Evolutionary conservation across 2,329 filamentous ascomycete genomes (phyloP), one percentile per base, ranked within the genome.

Genomic region (Plectosphaerella plurivora): DNA sequence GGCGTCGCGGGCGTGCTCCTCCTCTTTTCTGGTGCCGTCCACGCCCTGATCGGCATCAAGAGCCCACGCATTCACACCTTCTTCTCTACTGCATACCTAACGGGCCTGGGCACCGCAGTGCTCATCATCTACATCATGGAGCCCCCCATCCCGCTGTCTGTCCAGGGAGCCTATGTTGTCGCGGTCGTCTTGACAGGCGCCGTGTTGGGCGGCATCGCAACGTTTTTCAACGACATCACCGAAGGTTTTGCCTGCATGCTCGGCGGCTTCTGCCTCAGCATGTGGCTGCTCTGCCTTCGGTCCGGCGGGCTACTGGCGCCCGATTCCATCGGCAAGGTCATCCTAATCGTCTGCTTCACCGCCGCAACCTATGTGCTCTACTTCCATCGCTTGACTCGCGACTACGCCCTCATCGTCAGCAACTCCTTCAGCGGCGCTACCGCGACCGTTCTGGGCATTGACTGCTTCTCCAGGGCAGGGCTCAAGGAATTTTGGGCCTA

Each of bases 401-500:
- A 84, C 11, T 93, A 93, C 68, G 87, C 84, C 2, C 72, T 96
- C 47, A 93, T 97, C 37, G 74, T 75, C 12, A 83, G 82, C 47
- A 91, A 91, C 12, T 83, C 92, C 0, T 95, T 97, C 64, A 79
- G 84, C 5, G 93, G 93, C 8, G 87, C 91, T 4, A 96, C 91
- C 0, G 83, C 83, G 3, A 77, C 87, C 1, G 81, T 96, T 14
- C 70, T 97, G 3, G 93, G 93, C 3, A 88, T 97, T 53, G 93
- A 97, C 66, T 96, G 91, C 68, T 95, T 93, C 61, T 93, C 86
- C 62, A 78, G 84, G 56, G 91, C 91, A n/a, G 93, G 93, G 0
- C 73, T 96, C 61, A 97, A 96, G 68, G 93, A 97, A 67, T 97
- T 97, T 60, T 97, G 93, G 93, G 80, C 90, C 6, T 97, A 95